A percentile compares a stretch with the other conserved stretches of the same genome.
Evolutionary conservation across 75 land plant species (phyloP).

Genomic region (Sequoiadendron giganteum): DNA sequence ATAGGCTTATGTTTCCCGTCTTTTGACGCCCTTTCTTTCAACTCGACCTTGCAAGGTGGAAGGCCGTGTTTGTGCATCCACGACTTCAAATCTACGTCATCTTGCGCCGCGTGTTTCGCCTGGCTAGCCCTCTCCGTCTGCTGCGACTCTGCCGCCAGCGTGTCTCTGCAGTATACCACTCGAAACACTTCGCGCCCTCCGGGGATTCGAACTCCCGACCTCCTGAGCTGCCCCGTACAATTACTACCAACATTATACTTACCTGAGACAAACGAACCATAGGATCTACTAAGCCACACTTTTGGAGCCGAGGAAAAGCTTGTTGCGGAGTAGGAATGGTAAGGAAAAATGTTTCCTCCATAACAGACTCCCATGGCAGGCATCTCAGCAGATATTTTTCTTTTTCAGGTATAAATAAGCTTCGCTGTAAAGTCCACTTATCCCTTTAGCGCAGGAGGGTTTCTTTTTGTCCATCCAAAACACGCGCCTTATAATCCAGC

Average conservation of each 20-base stretch:
- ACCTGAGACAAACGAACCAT: not conserved
- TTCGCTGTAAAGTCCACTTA: not conserved
- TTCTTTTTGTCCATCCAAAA: conserved; percentile 7
- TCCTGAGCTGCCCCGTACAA: not conserved
- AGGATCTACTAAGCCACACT: not conserved
- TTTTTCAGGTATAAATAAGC: not conserved
- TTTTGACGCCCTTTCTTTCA: conserved; percentile 56
- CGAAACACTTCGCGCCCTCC: not conserved
- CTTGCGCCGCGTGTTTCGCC: conserved; percentile 14
- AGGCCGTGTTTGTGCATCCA: conserved; percentile 92
- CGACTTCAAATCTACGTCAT: conserved; percentile 66
- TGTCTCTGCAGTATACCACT: conserved; percentile 24
- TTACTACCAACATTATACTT: not conserved
- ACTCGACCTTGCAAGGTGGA: conserved; percentile 81
- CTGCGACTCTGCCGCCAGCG: conserved; percentile 28
- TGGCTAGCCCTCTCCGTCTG: conserved; percentile 17
- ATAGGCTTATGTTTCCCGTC: conserved; percentile 64
- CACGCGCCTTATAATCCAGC: not conserved
- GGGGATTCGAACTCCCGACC: conserved; percentile 11
- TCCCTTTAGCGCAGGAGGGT: not conserved
- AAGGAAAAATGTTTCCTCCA: not conserved
- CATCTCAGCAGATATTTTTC: not conserved
- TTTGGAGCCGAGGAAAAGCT: not conserved
- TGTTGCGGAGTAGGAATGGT: not conserved
- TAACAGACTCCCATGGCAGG: not conserved